These are phyloP conservation scores for Vitis rupestris DNA, from an alignment of 164 flowering plant genomes.

Conservation along the genomic window DNA sequence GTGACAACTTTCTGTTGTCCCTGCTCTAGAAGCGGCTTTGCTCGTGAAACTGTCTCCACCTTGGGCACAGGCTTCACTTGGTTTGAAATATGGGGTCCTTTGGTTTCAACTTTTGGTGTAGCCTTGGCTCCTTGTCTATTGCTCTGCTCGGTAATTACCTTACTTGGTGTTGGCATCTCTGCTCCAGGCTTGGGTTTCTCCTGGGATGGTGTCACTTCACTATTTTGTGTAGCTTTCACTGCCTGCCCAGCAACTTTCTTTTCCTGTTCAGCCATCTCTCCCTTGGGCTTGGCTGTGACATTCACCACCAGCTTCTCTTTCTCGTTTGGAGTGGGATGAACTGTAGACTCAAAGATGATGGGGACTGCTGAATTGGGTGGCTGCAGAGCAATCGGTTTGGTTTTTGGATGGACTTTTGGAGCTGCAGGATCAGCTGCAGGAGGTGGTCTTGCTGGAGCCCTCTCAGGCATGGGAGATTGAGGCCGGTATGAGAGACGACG, in stretches of 20 bases:
- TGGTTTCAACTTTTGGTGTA: no score
- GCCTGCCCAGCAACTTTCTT: neutral
- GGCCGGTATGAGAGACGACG: conserved; percentile 11
- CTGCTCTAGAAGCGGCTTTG: neutral
- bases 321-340: no score
- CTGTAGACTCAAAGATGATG: no score
- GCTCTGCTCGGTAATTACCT: no score
- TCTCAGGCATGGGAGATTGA: neutral
- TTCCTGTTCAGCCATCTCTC: neutral
- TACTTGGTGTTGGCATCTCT: neutral
- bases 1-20: no score
- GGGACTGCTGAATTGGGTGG: no score
- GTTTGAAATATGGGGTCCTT: neutral
- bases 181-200: no score
- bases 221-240: neutral
- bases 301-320: neutral
- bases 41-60: neutral
- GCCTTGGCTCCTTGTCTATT: neutral
- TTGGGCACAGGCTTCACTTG: neutral
- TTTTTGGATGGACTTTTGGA: no score
- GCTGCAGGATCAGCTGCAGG: neutral
- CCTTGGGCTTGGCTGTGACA: neutral
- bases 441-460: neutral
- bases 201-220: no score
- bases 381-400: no score